Percentiles rank a stretch among this genome's conserved stretches.
These are phyloP conservation scores for Blastobotrys persicus DNA, from an alignment of 1,139 yeast species.

Conservation along the genomic window DNA sequence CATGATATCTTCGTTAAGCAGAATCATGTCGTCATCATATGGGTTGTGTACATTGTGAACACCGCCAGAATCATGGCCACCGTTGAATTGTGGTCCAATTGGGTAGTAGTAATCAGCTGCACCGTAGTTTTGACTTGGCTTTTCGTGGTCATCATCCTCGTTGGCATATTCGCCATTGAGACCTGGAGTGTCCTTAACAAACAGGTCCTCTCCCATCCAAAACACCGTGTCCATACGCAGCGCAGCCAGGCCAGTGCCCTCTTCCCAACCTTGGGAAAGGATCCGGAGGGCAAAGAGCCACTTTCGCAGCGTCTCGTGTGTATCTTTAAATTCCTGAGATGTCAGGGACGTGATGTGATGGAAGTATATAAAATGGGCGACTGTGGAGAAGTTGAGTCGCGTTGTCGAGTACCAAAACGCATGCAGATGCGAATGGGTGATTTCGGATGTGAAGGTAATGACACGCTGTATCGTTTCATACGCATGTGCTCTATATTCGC, in stretches of 20 bases:
- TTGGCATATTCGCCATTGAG: constrained; percentile 16
- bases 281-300: constrained; percentile 36
- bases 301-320: constrained; percentile 33
- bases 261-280: constrained; percentile 37
- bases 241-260: constrained; percentile 39
- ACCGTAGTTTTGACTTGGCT: constrained; percentile 7
- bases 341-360: constrained; percentile 37
- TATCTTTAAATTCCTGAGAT: constrained; percentile 32
- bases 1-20: constrained; percentile 31
- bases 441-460: constrained; percentile 35
- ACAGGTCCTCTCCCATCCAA: constrained; percentile 32
- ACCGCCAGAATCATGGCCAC: constrained; percentile 12
- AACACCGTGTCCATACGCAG: constrained; percentile 38
- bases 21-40: constrained; percentile 22
- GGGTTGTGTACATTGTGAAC: constrained; percentile 11
- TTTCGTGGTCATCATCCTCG: constrained; percentile 9
- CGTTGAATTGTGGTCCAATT: constrained; percentile 17
- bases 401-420: constrained; percentile 40
- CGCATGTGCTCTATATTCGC: constrained; percentile 32
- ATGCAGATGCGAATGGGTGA: constrained; percentile 39
- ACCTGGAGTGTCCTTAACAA: constrained; percentile 19
- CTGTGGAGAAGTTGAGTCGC: constrained; percentile 35
- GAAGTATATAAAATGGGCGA: constrained; percentile 37
- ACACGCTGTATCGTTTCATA: constrained; percentile 34
- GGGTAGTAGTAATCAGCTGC: constrained; percentile 8